Evolutionary conservation across 495 filamentous ascomycete genomes (phyloP), one percentile per base, ranked within the genome.

Genomic region (Collariella sp.): DNA sequence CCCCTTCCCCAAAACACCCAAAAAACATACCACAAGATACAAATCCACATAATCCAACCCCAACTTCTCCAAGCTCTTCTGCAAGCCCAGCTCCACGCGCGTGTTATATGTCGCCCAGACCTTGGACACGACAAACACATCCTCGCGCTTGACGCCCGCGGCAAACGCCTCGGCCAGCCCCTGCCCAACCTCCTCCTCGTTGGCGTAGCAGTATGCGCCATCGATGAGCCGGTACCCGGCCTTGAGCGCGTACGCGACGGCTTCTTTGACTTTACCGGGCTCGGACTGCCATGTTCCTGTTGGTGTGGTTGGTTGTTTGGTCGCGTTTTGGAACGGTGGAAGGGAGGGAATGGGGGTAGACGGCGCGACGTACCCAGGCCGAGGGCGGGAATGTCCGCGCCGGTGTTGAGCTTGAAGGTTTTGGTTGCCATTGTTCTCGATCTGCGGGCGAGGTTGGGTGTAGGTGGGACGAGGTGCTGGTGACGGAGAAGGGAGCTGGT

Each of bases 91-190:
- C 67, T 85, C 81, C 15, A 83, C 81, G 2, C 83, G 75, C 10
- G 74, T 77, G 65, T 84, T 82, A 68, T 83, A 91, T 18, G 87
- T 88, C 60, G 80, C 83, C 88, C 88, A 93, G 29, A 93, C 70
- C 71, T 95, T 95, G 23, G 81, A 85, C 42, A 86, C 87, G 39
- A 95, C 80, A 70, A 91, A 95, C 40, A 93, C 69, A 50, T 91
- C 84, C 67, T 87, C 81, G 42, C 89, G 75, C 73, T 82, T 86
- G 39, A 88, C 76, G 1, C 85, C 85, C 1, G 73, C 63, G 7
- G 69, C 78, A 60, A 94, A 82, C 13, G 85, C 89, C 45, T 85
- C 75, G 42, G 70, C 70, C 41, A 83, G 65, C 5, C 76, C 80
- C 51, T 71, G 61, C 12, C 80, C 80, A 2, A 83, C 76, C 47